phyloP scores from a whole-genome alignment of 2,329 filamentous ascomycete species.

The Ciborinia camelliae region DNA sequence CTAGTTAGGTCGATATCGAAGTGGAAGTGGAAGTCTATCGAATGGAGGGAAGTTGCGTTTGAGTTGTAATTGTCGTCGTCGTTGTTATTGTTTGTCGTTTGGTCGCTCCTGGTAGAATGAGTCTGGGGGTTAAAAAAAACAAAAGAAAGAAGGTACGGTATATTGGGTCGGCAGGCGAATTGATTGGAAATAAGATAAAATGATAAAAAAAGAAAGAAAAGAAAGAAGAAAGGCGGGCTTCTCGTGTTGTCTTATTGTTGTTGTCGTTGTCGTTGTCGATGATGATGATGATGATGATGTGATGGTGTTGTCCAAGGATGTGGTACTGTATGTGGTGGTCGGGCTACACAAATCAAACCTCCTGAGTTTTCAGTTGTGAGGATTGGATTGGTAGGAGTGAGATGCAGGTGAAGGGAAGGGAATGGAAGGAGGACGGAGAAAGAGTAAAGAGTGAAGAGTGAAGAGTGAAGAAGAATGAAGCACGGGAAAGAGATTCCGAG shows the following conservation, averaged over 20 bases:
- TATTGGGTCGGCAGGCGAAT: neutral
- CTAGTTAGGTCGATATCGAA: neutral
- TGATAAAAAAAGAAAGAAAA: neutral
- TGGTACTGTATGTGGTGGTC: neutral
- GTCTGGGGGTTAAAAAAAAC: neutral
- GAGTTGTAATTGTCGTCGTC: conserved; percentile 2
- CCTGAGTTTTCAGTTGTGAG: too few relatives aligned
- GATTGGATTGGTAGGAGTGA: too few relatives aligned
- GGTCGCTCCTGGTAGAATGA: neutral
- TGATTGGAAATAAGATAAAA: neutral
- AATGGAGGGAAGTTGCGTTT: neutral
- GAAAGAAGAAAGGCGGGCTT: neutral
- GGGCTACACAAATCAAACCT: neutral
- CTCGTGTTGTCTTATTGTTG: too few relatives aligned
- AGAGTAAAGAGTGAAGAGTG: neutral
- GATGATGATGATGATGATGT: conserved; percentile 4
- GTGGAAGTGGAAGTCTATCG: neutral
- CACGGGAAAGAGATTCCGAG: too few relatives aligned
- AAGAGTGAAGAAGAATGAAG: neutral
- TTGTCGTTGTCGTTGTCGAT: too few relatives aligned
- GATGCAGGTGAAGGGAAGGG: neutral
- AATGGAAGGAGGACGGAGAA: too few relatives aligned
- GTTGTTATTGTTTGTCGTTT: conserved; percentile 7
- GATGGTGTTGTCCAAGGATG: neutral
- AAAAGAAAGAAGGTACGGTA: conserved; percentile 5